Base-by-base conservation (phyloP, 1,139 yeast genomes). In the Diutina neorugosa region DNA sequence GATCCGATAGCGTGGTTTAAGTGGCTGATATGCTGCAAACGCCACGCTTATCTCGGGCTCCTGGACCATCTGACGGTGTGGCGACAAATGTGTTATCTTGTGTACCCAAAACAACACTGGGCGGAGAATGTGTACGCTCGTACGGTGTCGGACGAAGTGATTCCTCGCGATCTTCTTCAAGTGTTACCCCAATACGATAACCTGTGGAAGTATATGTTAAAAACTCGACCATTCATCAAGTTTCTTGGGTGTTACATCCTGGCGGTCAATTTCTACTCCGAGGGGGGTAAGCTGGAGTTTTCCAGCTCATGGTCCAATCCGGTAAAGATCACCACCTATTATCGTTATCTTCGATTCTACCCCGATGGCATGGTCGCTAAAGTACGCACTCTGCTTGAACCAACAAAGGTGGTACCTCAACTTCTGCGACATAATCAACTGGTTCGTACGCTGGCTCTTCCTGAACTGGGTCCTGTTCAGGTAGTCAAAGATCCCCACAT, bases 181-280 rank as follows among this genome's bases (percentile, higher is more conserved):
- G 74, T 78, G 61, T 67, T 77, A 11, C 69, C 73, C 1, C 67
- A 70, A 21, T 82, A 81, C 71, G 71, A 71, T 51, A 67, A 69
- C 53, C 71, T 82, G 42, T 81, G 85, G 82, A 71, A 70, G 53
- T 57, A 63, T 19, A 83, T 84, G 89, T 61, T 70, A 25, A 57
- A 59, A 9, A 57, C 63, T 23, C 58, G 77, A 37, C 96, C 98
- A 0, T 84, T 84, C 60, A 61, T 91, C 21, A 84, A 91, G 61
- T 88, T 81, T 64, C 72, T 80, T 52, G 98, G 98, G 1, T 77
- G 90, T 43, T 93, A 91, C 63, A 86, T 93, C 34, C 83, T 95
- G 61, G 87, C 86, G 12, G 86, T 93, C 53, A 86, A 87, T 57
- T 91, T 89, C 65, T 78, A 86, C 59, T 77, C 95, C 55, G 87